Evolutionary conservation across 2,329 filamentous ascomycete species (phyloP).

Genomic region (Harringtonia aguacate): DNA sequence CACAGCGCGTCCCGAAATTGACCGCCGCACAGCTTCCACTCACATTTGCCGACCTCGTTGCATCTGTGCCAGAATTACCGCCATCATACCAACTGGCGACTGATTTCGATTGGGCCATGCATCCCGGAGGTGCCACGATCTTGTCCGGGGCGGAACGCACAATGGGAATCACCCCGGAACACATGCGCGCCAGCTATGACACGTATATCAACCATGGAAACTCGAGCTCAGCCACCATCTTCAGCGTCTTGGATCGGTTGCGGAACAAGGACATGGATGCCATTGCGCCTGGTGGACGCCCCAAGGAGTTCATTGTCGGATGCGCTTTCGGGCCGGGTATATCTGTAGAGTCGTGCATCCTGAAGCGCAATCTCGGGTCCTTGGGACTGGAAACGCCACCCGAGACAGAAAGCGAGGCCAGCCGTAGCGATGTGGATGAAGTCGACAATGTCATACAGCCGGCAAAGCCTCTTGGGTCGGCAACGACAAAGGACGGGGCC

Average conservation of each 20-base stretch:
- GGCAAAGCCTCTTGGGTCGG: background rate
- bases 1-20: slow-evolving; percentile 48
- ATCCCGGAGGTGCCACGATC: slow-evolving; percentile 59
- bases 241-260: slow-evolving; percentile 54
- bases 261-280: slow-evolving; percentile 50
- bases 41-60: slow-evolving; percentile 43
- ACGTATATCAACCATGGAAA: slow-evolving; percentile 60
- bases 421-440: slow-evolving; percentile 29
- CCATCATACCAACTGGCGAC: slow-evolving; percentile 30
- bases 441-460: slow-evolving; percentile 10
- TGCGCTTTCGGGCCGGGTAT: slow-evolving; percentile 64
- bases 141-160: slow-evolving; percentile 50
- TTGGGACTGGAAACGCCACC: slow-evolving; percentile 39
- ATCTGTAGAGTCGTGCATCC: slow-evolving; percentile 55
- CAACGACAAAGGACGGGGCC: background rate
- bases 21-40: slow-evolving; percentile 39
- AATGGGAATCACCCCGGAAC: slow-evolving; percentile 47
- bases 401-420: slow-evolving; percentile 40
- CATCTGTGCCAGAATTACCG: slow-evolving; percentile 32
- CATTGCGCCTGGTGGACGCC: slow-evolving; percentile 35
- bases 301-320: slow-evolving; percentile 50
- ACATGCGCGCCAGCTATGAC: slow-evolving; percentile 60
- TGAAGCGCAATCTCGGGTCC: slow-evolving; percentile 36
- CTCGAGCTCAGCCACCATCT: slow-evolving; percentile 57
- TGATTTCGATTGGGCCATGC: slow-evolving; percentile 65